These are phyloP conservation scores for Rutidosis leptorrhynchoides DNA, from an alignment of 129 eudicot species.

Conservation along the genomic window DNA sequence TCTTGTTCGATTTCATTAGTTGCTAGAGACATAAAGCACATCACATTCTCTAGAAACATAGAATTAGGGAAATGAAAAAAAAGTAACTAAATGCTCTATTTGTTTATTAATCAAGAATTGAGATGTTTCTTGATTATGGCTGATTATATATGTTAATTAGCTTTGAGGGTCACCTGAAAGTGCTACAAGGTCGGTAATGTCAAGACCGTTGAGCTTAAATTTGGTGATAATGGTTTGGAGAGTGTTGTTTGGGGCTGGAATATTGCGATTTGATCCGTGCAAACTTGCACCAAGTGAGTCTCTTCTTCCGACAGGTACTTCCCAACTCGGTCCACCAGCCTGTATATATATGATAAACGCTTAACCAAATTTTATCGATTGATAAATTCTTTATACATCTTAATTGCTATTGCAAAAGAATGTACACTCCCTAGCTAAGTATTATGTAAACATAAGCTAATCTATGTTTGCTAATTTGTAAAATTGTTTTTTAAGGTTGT, in stretches of 20 bases:
- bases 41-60: not conserved
- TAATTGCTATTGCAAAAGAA: not conserved
- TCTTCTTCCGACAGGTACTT: conserved; percentile 83
- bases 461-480: not conserved
- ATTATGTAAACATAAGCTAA: too few species aligned
- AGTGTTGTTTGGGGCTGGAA: conserved; percentile 92
- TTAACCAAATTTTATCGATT: not conserved
- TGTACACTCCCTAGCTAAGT: not conserved
- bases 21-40: not conserved
- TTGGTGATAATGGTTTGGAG: conserved; percentile 81
- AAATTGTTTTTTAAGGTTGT: too few species aligned
- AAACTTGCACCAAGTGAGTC: conserved; percentile 75
- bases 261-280: conserved; percentile 73
- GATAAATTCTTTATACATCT: not conserved
- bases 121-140: conserved; percentile 2
- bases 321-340: conserved; percentile 97
- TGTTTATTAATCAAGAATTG: not conserved
- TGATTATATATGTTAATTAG: not conserved
- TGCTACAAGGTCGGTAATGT: conserved; percentile 76
- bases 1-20: not conserved
- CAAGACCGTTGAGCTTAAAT: conserved; percentile 62
- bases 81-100: not conserved
- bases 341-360: conserved; percentile 19
- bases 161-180: conserved; percentile 51
- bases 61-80: not conserved